Conservation (phyloP, 1,139 yeast genomes). For the Geotrichum citri-aurantii region DNA sequence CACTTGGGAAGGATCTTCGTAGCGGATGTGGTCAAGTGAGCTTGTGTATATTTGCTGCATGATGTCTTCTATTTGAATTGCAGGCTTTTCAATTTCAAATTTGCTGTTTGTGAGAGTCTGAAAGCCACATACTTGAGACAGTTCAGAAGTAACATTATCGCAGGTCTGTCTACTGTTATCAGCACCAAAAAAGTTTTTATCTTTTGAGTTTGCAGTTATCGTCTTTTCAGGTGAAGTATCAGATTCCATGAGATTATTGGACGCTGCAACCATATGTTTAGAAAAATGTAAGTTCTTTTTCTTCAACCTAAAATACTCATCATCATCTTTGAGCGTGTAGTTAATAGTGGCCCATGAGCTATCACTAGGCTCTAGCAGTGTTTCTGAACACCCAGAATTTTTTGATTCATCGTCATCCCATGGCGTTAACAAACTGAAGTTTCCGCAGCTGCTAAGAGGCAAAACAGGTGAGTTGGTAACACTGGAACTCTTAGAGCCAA, state of each 20-base stretch:
- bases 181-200: background rate
- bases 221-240: background rate
- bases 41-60: background rate
- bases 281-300: background rate
- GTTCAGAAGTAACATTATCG: background rate
- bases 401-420: background rate
- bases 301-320: background rate
- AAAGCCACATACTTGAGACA: background rate
- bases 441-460: background rate
- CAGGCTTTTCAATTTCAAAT: background rate
- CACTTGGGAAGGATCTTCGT: background rate
- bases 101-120: background rate
- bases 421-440: background rate
- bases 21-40: background rate
- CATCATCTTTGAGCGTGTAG: background rate
- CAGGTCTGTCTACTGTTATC: background rate
- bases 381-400: background rate
- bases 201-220: background rate
- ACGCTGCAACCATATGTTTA: background rate
- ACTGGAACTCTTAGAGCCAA: background rate
- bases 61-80: background rate
- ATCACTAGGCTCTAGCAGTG: background rate
- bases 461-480: background rate
- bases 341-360: background rate
- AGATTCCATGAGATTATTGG: background rate